A percentile compares a stretch with the other conserved stretches of the same genome.
Conservation (phyloP, 2,329 filamentous ascomycete species). For the Colletotrichum camelliae region DNA sequence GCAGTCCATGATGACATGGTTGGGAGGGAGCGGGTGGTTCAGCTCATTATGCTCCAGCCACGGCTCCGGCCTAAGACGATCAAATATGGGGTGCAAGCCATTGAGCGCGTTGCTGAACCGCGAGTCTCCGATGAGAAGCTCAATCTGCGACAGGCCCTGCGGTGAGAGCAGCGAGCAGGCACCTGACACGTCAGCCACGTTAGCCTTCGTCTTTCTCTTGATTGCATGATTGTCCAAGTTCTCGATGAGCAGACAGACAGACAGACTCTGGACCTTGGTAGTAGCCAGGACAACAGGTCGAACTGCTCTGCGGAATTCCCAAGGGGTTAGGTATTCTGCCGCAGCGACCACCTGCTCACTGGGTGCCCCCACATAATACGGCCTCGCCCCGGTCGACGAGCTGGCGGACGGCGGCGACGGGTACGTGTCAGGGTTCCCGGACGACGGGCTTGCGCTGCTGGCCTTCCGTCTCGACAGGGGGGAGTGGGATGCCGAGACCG, state of each 20-base stretch:
- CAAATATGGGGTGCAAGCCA: neutral
- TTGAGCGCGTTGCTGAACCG: neutral
- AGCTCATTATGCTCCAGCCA: neutral
- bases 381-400: constrained; percentile 11
- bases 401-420: constrained; percentile 11
- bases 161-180: constrained; percentile 11
- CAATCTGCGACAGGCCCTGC: constrained; percentile 1
- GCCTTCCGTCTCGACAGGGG: constrained; percentile 10
- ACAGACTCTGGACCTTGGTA: neutral
- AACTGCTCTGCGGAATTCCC: neutral
- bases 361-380: constrained; percentile 3
- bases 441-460: constrained; percentile 4
- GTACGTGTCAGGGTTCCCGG: constrained; percentile 3
- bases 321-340: neutral
- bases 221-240: neutral
- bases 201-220: neutral
- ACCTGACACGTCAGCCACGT: neutral
- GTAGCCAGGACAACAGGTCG: neutral
- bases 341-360: neutral
- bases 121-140: constrained; percentile 13
- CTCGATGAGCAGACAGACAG: neutral
- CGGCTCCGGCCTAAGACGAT: neutral
- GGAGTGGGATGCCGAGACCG: constrained; percentile 27
- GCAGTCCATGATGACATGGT: constrained; percentile 17
- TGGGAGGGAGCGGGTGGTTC: constrained; percentile 11